Base-by-base conservation (phyloP, 1,139 yeast genomes). In the Blastobotrys indianensis region DNA sequence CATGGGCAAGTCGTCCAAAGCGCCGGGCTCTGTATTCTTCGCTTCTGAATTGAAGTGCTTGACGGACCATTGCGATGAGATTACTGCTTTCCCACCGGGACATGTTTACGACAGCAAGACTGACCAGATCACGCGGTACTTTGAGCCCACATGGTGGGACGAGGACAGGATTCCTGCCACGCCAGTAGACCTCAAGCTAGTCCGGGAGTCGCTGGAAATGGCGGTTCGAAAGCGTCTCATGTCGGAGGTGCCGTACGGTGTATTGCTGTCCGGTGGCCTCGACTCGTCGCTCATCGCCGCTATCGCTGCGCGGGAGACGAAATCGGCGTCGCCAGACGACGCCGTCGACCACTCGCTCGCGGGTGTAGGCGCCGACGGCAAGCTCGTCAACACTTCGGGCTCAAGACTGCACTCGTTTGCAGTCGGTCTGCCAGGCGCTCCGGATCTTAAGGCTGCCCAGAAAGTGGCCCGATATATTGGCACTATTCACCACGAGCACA, bases 231-330 rank as follows among this genome's bases (percentile, higher is more conserved):
- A 92, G 84, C 83, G 98, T 76, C 79, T 92, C 63, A 92, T 92
- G 98, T 94, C 97, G 47, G 98, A 92, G 73, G 98, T 92, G 51
- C 97, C 98, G 44, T 86, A 87, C 69, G 98, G 98, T 72, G 98
- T 92, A 39, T 74, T 92, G 59, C 75, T 92, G 58, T 87, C 97
- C 33, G 98, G 98, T 65, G 98, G 98, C 54, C 77, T 92, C 61
- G 98, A 92, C 68, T 88, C 97, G 42, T 87, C 97, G 37, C 76
- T 92, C 68, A 92, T 92, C 65, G 98, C 98, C 33, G 69, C 98
- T 39, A 92, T 92, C 63, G 98, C 97, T 50, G 92, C 97, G 34
- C 79, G 97, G 66, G 98, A 92, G 73, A 87, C 97, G 51, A 77
- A 77, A 54, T 80, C 78, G 67, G 96, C 96, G 46, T 77, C 80